These are phyloP conservation scores for Megacollybia marginata DNA, from an alignment of 768 basidiomycete species.

Conservation along the genomic window DNA sequence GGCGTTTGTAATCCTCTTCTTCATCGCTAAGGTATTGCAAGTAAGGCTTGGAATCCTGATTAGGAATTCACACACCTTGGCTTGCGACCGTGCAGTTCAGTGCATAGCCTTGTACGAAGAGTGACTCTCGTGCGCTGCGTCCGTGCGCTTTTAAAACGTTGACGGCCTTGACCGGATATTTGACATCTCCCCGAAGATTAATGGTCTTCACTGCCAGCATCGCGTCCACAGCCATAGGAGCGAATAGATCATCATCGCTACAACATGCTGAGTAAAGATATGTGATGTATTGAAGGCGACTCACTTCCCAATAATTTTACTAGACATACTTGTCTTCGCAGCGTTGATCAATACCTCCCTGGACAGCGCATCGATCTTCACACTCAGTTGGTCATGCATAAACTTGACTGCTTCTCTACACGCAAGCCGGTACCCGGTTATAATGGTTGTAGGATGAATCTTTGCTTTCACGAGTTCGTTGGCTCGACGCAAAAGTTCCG, in stretches of 20 bases:
- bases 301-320: slow-evolving; percentile 96
- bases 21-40: slow-evolving; percentile 69
- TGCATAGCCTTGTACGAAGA: slow-evolving; percentile 94
- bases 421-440: slow-evolving; percentile 95
- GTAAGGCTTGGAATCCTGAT: neutral
- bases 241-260: slow-evolving; percentile 96
- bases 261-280: neutral
- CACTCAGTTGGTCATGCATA: slow-evolving; percentile 94
- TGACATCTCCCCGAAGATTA: slow-evolving; percentile 90
- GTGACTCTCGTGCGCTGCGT: slow-evolving; percentile 87
- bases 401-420: slow-evolving; percentile 97
- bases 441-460: slow-evolving; percentile 98
- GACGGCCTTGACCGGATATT: slow-evolving; percentile 99
- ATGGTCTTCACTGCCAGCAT: slow-evolving; percentile 96
- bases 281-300: slow-evolving; percentile 23
- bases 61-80: slow-evolving; percentile 62
- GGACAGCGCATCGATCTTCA: slow-evolving; percentile 90
- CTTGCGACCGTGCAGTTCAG: slow-evolving; percentile 98
- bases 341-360: slow-evolving; percentile 90
- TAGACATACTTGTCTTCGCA: slow-evolving; percentile 98
- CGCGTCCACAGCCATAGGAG: slow-evolving; percentile 97
- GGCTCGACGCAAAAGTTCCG: slow-evolving; percentile 92
- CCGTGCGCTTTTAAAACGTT: slow-evolving; percentile 98
- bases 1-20: slow-evolving; percentile 84
- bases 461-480: slow-evolving; percentile 98